Evolutionary conservation across 2,329 filamentous ascomycete species (phyloP).

Genomic region (Aaosphaeria pasadenensis): DNA sequence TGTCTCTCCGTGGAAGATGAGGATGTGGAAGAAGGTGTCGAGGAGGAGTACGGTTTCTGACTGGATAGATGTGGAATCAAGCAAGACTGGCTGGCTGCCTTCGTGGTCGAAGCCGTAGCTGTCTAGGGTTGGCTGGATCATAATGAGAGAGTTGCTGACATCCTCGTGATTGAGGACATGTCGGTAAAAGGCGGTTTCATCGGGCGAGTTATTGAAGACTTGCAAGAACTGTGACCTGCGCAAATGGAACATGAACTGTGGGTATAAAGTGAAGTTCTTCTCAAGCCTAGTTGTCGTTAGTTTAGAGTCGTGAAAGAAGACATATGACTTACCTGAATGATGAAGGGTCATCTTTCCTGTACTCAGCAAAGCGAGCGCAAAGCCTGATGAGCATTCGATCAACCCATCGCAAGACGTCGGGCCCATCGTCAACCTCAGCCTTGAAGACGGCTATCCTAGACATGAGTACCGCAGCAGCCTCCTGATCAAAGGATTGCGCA

Average conservation of each 20-base stretch:
- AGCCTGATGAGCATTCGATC: slow-evolving; percentile 97
- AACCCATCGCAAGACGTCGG: slow-evolving; percentile 97
- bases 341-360: slow-evolving; percentile 95
- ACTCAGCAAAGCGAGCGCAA: slow-evolving; percentile 95
- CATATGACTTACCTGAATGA: slow-evolving; percentile 79
- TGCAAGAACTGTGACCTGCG: slow-evolving; percentile 96
- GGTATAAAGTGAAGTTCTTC: slow-evolving; percentile 98
- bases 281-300: slow-evolving; percentile 50
- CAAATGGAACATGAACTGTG: slow-evolving; percentile 99
- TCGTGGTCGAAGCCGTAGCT: slow-evolving; percentile 97
- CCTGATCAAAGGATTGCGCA: slow-evolving; percentile 96
- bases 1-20: slow-evolving; percentile 98
- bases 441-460: slow-evolving; percentile 99
- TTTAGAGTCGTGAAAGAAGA: slow-evolving; percentile 70
- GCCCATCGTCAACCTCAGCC: slow-evolving; percentile 95
- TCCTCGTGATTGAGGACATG: slow-evolving; percentile 98
- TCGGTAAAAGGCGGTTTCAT: slow-evolving; percentile 98
- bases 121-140: slow-evolving; percentile 98
- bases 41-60: slow-evolving; percentile 89
- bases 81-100: slow-evolving; percentile 84
- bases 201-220: slow-evolving; percentile 98
- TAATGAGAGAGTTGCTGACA: slow-evolving; percentile 92
- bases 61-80: slow-evolving; percentile 96
- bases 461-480: slow-evolving; percentile 96
- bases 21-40: slow-evolving; percentile 98